Conservation (phyloP, 2,329 filamentous ascomycete genomes). For the Neonectria hederae region DNA sequence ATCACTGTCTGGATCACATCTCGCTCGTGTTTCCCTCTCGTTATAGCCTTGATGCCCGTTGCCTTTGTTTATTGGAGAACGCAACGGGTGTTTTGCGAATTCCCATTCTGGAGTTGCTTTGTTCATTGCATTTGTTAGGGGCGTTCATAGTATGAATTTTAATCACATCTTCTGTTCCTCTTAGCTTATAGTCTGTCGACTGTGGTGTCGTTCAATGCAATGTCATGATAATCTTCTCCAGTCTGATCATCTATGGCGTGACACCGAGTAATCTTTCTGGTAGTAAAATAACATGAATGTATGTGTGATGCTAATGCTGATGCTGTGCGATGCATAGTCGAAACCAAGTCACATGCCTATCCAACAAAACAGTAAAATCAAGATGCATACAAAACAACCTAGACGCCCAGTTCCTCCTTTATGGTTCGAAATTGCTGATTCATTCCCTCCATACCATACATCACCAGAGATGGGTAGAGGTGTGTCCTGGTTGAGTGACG, state of each 20-base stretch:
- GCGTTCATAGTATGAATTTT: constrained; percentile 45
- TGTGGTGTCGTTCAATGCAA: not conserved
- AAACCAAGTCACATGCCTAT: not conserved
- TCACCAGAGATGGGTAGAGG: not conserved
- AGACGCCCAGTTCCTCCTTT: constrained; percentile 29
- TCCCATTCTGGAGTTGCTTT: constrained; percentile 37
- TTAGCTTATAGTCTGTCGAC: not conserved
- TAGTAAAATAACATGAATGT: not conserved
- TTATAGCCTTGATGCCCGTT: constrained; percentile 18
- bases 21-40: constrained; percentile 15
- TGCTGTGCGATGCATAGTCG: not conserved
- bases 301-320: not conserved
- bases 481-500: not conserved
- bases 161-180: constrained; percentile 38
- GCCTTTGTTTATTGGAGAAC: constrained; percentile 23
- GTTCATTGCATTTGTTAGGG: constrained; percentile 39
- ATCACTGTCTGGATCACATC: constrained; percentile 22
- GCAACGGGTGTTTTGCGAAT: constrained; percentile 28
- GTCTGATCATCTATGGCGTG: not conserved
- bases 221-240: too few relatives aligned
- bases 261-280: too few relatives aligned
- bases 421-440: constrained; percentile 35
- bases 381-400: constrained; percentile 14
- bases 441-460: constrained; percentile 22
- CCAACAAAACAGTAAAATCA: not conserved